phyloP scores from a whole-genome alignment of 805 yeast species.

The Hanseniaspora thailandica region DNA sequence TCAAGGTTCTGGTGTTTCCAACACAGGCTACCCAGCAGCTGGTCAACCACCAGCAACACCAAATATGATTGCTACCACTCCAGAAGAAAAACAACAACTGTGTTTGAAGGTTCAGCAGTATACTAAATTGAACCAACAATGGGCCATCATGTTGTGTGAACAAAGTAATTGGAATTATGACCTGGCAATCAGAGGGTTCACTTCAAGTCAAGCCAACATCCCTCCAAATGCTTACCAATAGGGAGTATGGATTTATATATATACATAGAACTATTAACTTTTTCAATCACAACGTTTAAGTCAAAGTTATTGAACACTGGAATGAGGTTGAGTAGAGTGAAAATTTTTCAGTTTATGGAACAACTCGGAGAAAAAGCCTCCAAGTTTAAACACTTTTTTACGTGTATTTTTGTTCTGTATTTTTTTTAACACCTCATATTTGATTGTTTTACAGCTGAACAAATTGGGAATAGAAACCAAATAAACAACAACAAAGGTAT shows the following conservation, averaged over 20 bases:
- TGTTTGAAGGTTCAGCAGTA: slow-evolving; percentile 54
- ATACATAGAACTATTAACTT: not conserved
- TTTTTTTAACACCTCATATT: not conserved
- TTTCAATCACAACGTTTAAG: not conserved
- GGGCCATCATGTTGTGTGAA: slow-evolving; percentile 69
- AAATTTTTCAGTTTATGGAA: not conserved
- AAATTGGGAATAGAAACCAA: not conserved
- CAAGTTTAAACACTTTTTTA: not conserved
- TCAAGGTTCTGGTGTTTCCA: not conserved
- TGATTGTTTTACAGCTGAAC: not conserved
- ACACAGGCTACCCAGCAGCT: slow-evolving; percentile 15
- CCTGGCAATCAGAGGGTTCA: slow-evolving; percentile 57
- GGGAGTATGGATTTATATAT: not conserved
- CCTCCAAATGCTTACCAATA: slow-evolving; percentile 41
- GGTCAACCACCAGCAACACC: slow-evolving; percentile 24
- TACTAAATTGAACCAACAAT: slow-evolving; percentile 68
- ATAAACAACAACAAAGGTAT: not conserved
- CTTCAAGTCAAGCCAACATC: slow-evolving; percentile 47
- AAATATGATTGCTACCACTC: slow-evolving; percentile 39
- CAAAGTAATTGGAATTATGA: slow-evolving; percentile 78
- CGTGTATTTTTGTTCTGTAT: not conserved
- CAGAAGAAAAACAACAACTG: slow-evolving; percentile 48
- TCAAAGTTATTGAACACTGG: too few species aligned
- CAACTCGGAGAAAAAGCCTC: too few species aligned
- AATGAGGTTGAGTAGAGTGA: not conserved